phyloP scores from a whole-genome alignment of 352 stramenopile genomes.

The Thalassiosira exigua region DNA sequence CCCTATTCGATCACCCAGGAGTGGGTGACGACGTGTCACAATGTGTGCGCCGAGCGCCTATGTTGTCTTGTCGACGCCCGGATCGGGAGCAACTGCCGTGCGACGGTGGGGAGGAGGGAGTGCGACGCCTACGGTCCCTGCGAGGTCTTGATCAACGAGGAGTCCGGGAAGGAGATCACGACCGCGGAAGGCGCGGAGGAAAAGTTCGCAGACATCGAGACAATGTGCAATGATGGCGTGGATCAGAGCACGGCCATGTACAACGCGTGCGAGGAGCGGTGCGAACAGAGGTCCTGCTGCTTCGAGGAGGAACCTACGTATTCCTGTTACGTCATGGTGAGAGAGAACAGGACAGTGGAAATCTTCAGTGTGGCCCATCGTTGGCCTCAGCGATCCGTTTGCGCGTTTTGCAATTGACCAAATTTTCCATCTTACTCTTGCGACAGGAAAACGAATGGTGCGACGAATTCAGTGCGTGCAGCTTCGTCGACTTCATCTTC shows the following conservation, averaged over 20 bases:
- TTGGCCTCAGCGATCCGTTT: no score
- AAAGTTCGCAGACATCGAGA: constrained; percentile 12
- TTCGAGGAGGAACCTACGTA: constrained; percentile 21
- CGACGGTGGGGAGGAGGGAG: constrained; percentile 19
- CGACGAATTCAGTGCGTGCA: constrained; percentile 37
- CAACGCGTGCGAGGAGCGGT: constrained; percentile 17
- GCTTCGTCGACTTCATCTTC: constrained; percentile 5
- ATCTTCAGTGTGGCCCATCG: no score
- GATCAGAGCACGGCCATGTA: background rate
- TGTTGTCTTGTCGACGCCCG: constrained; percentile 29
- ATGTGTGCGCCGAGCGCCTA: constrained; percentile 12
- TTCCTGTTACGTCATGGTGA: constrained; percentile 42
- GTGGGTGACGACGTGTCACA: constrained; percentile 23
- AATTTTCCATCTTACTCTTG: background rate
- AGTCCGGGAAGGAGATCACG: constrained; percentile 9
- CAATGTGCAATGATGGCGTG: constrained; percentile 17
- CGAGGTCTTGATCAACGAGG: constrained; percentile 13
- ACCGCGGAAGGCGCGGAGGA: constrained; percentile 7
- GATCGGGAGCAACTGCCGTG: constrained; percentile 25
- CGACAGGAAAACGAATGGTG: constrained; percentile 43
- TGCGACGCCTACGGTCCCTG: constrained; percentile 24
- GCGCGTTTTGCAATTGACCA: no score
- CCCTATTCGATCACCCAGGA: constrained; percentile 8
- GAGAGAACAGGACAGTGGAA: no score
- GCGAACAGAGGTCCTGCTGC: constrained; percentile 25